Evolutionary conservation across 352 stramenopile species (phyloP).

Genomic region (Globisporangium cystogenes): DNA sequence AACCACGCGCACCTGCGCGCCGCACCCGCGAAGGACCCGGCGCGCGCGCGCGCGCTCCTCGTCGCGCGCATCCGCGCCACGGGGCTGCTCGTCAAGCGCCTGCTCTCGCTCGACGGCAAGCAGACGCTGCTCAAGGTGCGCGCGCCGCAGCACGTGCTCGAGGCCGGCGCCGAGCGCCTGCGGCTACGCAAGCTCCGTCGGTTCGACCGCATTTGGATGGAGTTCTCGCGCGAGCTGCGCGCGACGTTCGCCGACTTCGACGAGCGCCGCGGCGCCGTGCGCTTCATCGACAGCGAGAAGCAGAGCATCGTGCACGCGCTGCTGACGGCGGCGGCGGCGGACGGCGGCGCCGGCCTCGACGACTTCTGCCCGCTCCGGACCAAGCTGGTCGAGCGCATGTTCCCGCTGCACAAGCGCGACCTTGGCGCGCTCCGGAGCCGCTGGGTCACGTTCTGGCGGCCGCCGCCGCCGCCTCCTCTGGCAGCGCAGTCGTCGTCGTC

Average conservation of each 20-base stretch:
- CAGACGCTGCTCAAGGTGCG: constrained; percentile 78
- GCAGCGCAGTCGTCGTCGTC: background rate
- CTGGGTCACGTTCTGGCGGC: constrained; percentile 84
- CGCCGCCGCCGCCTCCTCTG: background rate
- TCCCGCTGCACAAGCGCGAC: constrained; percentile 86
- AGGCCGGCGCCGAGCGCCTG: constrained; percentile 64
- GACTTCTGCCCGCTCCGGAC: constrained; percentile 56
- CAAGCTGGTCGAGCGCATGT: constrained; percentile 77
- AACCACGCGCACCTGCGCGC: constrained; percentile 5
- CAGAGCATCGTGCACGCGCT: constrained; percentile 72
- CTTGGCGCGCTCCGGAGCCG: constrained; percentile 42
- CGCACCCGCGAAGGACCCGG: constrained; percentile 6
- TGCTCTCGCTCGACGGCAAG: constrained; percentile 68
- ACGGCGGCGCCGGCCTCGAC: constrained; percentile 54
- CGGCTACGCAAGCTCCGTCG: constrained; percentile 53
- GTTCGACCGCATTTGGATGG: constrained; percentile 79
- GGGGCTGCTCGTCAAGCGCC: constrained; percentile 62
- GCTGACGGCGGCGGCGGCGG: constrained; percentile 21
- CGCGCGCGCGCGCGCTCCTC: constrained; percentile 29
- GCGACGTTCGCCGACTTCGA: constrained; percentile 69
- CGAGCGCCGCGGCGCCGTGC: constrained; percentile 23
- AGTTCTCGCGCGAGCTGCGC: constrained; percentile 62
- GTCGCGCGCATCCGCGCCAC: constrained; percentile 50
- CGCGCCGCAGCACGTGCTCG: constrained; percentile 54
- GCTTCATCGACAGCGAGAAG: constrained; percentile 80